Evolutionary conservation across 2,329 filamentous ascomycete genomes (phyloP).

Genomic region (Botrytis fragariae): DNA sequence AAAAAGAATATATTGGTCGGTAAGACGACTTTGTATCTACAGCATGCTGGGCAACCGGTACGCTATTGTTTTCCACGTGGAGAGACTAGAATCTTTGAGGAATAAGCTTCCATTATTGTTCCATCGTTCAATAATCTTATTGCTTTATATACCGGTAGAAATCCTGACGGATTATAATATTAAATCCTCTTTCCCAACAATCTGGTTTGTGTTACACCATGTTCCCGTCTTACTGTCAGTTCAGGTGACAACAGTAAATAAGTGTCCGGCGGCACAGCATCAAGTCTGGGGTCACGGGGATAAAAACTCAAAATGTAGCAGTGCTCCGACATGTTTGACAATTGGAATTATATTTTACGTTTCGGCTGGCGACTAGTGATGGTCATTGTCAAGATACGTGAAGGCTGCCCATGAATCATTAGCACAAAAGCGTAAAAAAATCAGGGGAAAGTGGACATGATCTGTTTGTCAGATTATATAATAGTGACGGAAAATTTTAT

Average conservation of each 20-base stretch:
- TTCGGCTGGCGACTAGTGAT: neutral
- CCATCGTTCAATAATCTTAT: neutral
- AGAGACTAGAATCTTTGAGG: neutral
- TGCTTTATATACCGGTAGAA: neutral
- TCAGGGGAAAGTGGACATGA: neutral
- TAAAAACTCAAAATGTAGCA: neutral
- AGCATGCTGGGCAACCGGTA: neutral
- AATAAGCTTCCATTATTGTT: neutral
- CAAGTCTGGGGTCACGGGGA: neutral
- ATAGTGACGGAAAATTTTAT: neutral
- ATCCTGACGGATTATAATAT: neutral
- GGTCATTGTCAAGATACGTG: neutral
- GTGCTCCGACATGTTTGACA: neutral
- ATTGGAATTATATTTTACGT: neutral
- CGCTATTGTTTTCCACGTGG: conserved; percentile 11
- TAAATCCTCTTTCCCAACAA: neutral
- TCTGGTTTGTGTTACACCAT: neutral
- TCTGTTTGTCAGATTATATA: neutral
- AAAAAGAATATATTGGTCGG: neutral
- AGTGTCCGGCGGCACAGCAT: neutral
- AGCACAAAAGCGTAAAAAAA: neutral
- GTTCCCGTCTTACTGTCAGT: neutral
- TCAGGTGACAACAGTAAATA: neutral
- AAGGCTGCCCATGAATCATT: neutral
- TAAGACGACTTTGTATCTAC: neutral